Evolutionary conservation across 2,329 filamentous ascomycete species (phyloP), one percentile per base, ranked within the genome.

Genomic region (Simplicillium aogashimaense): DNA sequence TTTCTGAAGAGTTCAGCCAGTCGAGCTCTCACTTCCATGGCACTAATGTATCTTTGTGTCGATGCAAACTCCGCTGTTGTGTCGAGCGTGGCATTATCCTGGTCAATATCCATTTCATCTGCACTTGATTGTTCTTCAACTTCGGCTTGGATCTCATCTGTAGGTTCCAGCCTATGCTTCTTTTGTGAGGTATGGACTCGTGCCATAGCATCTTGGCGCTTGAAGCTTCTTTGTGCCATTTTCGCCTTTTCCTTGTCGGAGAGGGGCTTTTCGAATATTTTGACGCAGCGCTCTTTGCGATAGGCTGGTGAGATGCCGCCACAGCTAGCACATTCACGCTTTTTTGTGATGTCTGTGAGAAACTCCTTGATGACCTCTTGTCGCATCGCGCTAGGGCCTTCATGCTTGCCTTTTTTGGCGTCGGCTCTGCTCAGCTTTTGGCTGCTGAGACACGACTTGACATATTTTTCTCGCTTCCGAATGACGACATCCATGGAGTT

Each of bases 271-370:
- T 90, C 82, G 60, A 97, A 98, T 40, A 98, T 88, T 61, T 97
- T 98, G 55, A 89, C 83, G 53, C 80, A 92, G 34, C 83, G 76
- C 53, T 98, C 90, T 59, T 94, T 95, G 51, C 90, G 81, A 61
- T 86, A 97, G 2, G 71, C 70, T 10, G 88, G 89, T 12, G 84
- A 89, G 45, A 92, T 77, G 20, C 83, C 84, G 37, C 67, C 64
- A 50, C 76, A 81, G 41, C 64, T 70, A 35, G 67, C 69, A 63
- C 92, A 98, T 53, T 75, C 76, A 51, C 80, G 83, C 36, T 74
- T 70, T 50, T 74, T 76, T 36, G 75, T 76, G 40, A 95, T 82
- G 20, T 81, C 76, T 39, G 74, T 75, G 44, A 95, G 70, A 49
- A 98, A 94, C 13, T 86, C 80, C 57, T 88, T 86, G 50, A 95